These are phyloP conservation scores for Henckelia pumila DNA, from an alignment of 257 asterid genomes.

Conservation along the genomic window DNA sequence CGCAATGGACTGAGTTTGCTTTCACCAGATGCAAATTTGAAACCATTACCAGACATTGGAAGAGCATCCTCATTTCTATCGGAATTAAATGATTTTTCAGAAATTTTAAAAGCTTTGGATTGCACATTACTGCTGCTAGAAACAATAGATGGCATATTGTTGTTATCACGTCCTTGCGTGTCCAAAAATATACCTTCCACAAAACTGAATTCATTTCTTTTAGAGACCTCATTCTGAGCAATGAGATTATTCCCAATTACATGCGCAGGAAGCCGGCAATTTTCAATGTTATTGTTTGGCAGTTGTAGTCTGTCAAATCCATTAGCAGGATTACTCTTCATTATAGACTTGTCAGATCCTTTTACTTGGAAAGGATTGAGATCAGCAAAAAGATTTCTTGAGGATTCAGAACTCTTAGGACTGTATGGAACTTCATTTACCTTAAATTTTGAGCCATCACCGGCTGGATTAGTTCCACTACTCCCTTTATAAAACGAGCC, in stretches of 20 bases:
- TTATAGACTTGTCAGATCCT: conserved; percentile 59
- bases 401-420: conserved; percentile 62
- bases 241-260: conserved; percentile 65
- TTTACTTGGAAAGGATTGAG: conserved; percentile 90
- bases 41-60: conserved; percentile 30
- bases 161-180: conserved; percentile 39
- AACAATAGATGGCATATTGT: conserved; percentile 42
- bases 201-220: conserved; percentile 43
- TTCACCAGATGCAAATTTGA: conserved; percentile 38
- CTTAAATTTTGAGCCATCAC: conserved; percentile 64
- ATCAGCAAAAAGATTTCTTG: conserved; percentile 83
- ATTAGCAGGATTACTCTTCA: conserved; percentile 49
- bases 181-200: conserved; percentile 40
- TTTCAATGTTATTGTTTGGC: conserved; percentile 41
- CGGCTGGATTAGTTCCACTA: conserved; percentile 66
- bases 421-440: conserved; percentile 67
- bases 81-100: conserved; percentile 34
- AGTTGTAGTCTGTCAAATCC: conserved; percentile 57
- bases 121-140: conserved; percentile 50
- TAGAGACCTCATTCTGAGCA: conserved; percentile 59
- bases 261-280: conserved; percentile 68
- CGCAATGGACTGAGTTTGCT: conserved; percentile 36
- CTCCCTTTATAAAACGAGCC: conserved; percentile 66
- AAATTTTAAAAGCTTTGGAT: conserved; percentile 33
- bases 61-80: conserved; percentile 33